These are phyloP conservation scores for Russula emetica DNA, from an alignment of 768 basidiomycete species.

Conservation along the genomic window DNA sequence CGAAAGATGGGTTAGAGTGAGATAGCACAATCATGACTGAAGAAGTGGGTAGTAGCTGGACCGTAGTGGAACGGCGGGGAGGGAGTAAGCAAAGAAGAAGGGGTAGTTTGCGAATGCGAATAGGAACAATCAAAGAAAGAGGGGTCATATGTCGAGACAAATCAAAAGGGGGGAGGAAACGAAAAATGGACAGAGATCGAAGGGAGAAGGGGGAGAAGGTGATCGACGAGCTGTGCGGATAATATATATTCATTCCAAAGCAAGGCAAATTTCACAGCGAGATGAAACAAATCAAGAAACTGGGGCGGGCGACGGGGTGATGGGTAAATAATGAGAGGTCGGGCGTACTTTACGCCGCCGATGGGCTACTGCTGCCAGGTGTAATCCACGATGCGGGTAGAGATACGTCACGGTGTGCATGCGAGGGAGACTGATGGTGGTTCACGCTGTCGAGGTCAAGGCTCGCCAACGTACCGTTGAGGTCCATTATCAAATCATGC, in stretches of 20 bases:
- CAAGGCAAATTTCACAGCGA: conserved; percentile 26
- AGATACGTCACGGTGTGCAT: background rate
- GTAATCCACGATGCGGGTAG: conserved; percentile 16
- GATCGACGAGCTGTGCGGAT: conserved; percentile 24
- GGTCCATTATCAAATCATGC: conserved; percentile 56
- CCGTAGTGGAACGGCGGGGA: background rate
- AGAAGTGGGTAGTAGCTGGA: conserved; percentile 1
- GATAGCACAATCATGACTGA: conserved; percentile 21
- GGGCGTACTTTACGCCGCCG: conserved; percentile 11
- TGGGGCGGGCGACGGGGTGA: conserved; percentile 4
- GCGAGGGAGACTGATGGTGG: conserved; percentile 12
- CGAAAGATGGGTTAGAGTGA: conserved; percentile 22
- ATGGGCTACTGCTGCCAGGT: conserved; percentile 9
- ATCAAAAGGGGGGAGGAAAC: background rate
- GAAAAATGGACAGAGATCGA: conserved; percentile 4
- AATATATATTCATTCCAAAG: conserved; percentile 25
- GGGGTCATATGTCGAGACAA: background rate
- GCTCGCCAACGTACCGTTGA: conserved; percentile 74
- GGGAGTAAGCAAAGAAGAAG: conserved; percentile 5
- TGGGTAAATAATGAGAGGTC: conserved; percentile 6
- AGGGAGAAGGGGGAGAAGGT: background rate
- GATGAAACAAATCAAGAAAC: conserved; percentile 24
- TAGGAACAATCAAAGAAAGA: background rate
- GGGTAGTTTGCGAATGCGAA: conserved; percentile 17
- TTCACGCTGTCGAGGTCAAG: conserved; percentile 52